Evolutionary conservation across 257 asterid genomes (phyloP).

Genomic region (Nicotiana attenuata): DNA sequence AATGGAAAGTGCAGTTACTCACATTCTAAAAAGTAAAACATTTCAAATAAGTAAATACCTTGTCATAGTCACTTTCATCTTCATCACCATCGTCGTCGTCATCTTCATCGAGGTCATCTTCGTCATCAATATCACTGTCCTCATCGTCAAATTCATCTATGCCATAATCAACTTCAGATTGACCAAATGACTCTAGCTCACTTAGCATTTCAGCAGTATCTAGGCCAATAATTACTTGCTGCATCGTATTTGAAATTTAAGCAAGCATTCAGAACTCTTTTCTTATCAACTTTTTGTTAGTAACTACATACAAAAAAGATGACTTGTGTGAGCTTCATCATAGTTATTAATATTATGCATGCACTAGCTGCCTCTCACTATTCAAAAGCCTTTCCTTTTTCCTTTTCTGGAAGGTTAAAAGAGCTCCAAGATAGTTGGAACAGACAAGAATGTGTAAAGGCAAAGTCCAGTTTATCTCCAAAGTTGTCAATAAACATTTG

Average conservation of each 20-base stretch:
- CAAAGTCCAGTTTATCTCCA: not conserved
- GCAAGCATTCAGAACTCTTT: constrained; percentile 21
- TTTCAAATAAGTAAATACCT: constrained; percentile 33
- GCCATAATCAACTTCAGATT: constrained; percentile 62
- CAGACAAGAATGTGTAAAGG: not conserved
- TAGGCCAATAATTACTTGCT: constrained; percentile 93
- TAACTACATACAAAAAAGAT: not conserved
- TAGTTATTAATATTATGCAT: not conserved
- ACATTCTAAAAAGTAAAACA: constrained; percentile 10
- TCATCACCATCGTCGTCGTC: constrained; percentile 49
- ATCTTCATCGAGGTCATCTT: constrained; percentile 51
- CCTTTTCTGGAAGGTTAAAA: not conserved
- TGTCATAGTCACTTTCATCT: constrained; percentile 32
- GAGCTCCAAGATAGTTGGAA: not conserved
- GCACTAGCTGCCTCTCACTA: not conserved
- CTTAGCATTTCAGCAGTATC: constrained; percentile 78
- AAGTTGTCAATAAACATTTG: not conserved
- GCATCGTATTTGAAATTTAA: constrained; percentile 37
- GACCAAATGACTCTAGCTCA: constrained; percentile 73
- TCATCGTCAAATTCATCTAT: constrained; percentile 67
- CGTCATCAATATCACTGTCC: constrained; percentile 66
- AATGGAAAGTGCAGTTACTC: constrained; percentile 8
- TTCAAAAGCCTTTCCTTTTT: not conserved
- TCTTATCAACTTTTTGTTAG: not conserved
- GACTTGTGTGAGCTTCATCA: not conserved